These are phyloP conservation scores for Suhomyces wounanorum DNA, from an alignment of 1,139 yeast species.

Conservation along the genomic window DNA sequence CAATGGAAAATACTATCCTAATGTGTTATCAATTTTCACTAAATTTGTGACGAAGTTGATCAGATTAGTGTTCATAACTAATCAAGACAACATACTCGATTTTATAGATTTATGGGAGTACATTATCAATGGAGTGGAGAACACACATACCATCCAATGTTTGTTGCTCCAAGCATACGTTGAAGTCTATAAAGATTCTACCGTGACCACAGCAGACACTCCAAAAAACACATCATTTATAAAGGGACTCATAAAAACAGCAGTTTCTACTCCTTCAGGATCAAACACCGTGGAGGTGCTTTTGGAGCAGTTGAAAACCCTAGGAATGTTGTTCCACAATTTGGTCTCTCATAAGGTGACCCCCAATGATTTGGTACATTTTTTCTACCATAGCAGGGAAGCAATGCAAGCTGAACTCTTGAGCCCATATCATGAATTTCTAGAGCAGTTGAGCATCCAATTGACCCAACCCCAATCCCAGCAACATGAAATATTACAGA, in stretches of 20 bases:
- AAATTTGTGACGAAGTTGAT: constrained; percentile 38
- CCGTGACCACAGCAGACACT: constrained; percentile 6
- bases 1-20: constrained; percentile 40
- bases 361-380: constrained; percentile 2
- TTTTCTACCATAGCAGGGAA: constrained; percentile 13
- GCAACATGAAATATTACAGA: constrained; percentile 25
- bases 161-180: constrained; percentile 21
- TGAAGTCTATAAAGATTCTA: constrained; percentile 5
- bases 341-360: constrained; percentile 9
- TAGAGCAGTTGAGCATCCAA: constrained; percentile 10
- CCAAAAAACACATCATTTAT: constrained; percentile 15
- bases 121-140: constrained; percentile 12
- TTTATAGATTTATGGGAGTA: constrained; percentile 24
- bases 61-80: constrained; percentile 13
- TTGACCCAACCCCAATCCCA: constrained; percentile 13
- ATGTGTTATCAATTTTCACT: constrained; percentile 29
- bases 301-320: constrained; percentile 33
- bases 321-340: constrained; percentile 27
- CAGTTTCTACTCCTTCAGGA: constrained; percentile 11
- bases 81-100: constrained; percentile 14
- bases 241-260: constrained; percentile 8
- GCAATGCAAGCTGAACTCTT: constrained; percentile 19
- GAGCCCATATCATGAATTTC: constrained; percentile 20
- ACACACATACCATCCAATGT: constrained; percentile 15
- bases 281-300: constrained; percentile 11